Evolutionary conservation across 352 stramenopile species (phyloP).

Genomic region (Plasmopara muralis): DNA sequence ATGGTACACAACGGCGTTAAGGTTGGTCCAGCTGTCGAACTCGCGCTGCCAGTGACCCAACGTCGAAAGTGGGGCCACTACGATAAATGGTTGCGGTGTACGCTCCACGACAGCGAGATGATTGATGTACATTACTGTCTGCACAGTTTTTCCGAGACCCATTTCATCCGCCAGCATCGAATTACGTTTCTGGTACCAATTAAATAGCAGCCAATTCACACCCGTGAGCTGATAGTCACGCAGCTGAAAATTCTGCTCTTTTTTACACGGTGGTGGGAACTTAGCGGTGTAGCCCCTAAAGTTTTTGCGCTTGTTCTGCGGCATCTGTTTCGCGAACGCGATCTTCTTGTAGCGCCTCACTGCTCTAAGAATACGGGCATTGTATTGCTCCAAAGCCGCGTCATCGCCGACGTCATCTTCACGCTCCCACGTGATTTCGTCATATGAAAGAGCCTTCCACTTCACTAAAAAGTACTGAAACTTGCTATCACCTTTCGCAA

Average conservation of each 20-base stretch:
- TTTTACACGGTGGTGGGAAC: slow-evolving; percentile 50
- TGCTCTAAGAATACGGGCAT: slow-evolving; percentile 49
- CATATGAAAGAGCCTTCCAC: slow-evolving; percentile 97
- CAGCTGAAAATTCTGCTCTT: slow-evolving; percentile 71
- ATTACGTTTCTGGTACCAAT: slow-evolving; percentile 96
- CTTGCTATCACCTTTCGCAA: slow-evolving; percentile 27
- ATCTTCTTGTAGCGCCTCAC: slow-evolving; percentile 46
- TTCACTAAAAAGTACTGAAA: slow-evolving; percentile 97
- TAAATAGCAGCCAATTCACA: slow-evolving; percentile 99
- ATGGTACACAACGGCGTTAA: slow-evolving; percentile 99
- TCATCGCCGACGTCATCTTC: slow-evolving; percentile 93
- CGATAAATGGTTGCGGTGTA: slow-evolving; percentile 92
- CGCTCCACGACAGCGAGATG: slow-evolving; percentile 94
- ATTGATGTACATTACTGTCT: slow-evolving; percentile 94
- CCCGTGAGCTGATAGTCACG: slow-evolving; percentile 99
- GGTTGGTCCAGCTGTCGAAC: slow-evolving; percentile 93
- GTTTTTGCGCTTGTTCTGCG: slow-evolving; percentile 50
- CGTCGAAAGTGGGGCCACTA: slow-evolving; percentile 97
- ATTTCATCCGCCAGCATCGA: slow-evolving; percentile 99
- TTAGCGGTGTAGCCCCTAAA: slow-evolving; percentile 68
- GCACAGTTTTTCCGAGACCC: slow-evolving; percentile 93
- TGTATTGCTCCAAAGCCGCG: slow-evolving; percentile 73
- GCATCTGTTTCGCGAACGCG: slow-evolving; percentile 26
- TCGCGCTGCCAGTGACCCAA: slow-evolving; percentile 97
- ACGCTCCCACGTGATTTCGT: slow-evolving; percentile 97